Base-by-base conservation (phyloP, 805 yeast species). In the Jamesozyma hellenica region DNA sequence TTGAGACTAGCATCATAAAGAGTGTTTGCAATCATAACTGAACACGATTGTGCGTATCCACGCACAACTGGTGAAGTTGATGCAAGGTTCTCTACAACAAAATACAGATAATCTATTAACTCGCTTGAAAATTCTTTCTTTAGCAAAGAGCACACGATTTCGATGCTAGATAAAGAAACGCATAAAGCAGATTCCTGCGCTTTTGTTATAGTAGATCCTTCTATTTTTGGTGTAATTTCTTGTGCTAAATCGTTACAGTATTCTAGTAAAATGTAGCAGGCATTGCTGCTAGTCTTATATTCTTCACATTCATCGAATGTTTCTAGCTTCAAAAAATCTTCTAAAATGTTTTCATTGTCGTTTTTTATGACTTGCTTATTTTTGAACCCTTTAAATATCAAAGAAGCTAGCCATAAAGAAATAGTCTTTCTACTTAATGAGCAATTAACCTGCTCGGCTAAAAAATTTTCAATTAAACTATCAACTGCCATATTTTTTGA, bases 1-100 rank as follows among this genome's bases (percentile, higher is more conserved):
- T 64, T 64, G 2, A 88, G 58, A 0, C 85, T 75, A 0, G 80
- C 80, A 27, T 64, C 50, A 43, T 79, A 81, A 9, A 77, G 62
- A 4, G 65, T 55, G 9, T 58, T 47, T 0, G 84, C 72, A 4
- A 88, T 61, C 3, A 73, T 63, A 15, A 63, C 42, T 3, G 76
- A 61, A 1, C 85, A 74, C 1, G 53, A 45, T 46, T 74, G 72
- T 28, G 95, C 74, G 51, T 66, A 70, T 42, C 66, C 44, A 46
- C 80, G 55, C 7, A 74, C 56, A 44, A 58, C 32, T 25, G 68
- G 56, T 47, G 74, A 60, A 14, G 70, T 45, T 6, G 77, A 75
- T 0, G 94, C 86, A 28, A 90, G 61, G 30, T 77, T 71, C 37
- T 84, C 87, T 19, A 88, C 67, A 0, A 87, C 69, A 0, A 90